These are phyloP conservation scores for Leptographium lundbergii DNA, from an alignment of 2,329 filamentous ascomycete species.

Conservation along the genomic window DNA sequence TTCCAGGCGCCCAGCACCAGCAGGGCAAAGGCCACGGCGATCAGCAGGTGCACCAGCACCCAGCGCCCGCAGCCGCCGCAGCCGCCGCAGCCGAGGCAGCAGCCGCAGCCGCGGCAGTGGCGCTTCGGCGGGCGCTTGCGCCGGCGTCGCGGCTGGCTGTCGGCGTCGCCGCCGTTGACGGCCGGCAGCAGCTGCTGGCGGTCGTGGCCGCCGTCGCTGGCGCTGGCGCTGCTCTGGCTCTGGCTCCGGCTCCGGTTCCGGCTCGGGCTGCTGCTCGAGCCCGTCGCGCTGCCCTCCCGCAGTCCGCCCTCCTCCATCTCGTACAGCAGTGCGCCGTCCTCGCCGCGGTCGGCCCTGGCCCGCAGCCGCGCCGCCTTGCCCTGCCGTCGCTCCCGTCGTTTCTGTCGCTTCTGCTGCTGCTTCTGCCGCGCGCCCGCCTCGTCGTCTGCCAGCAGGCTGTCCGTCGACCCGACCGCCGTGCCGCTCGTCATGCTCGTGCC, in stretches of 20 bases:
- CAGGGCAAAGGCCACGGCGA: slow-evolving; percentile 41
- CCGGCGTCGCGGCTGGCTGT: background rate
- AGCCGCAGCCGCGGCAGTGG: background rate
- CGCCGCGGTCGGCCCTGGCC: slow-evolving; percentile 44
- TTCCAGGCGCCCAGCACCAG: slow-evolving; percentile 47
- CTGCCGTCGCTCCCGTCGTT: slow-evolving; percentile 35
- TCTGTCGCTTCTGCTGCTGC: slow-evolving; percentile 25
- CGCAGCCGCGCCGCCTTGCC: slow-evolving; percentile 40
- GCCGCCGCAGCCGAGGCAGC: background rate
- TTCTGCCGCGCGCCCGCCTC: no score
- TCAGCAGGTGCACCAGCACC: slow-evolving; percentile 39
- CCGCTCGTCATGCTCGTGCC: background rate
- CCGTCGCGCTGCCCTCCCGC: slow-evolving; percentile 51
- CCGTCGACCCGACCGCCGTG: slow-evolving; percentile 1
- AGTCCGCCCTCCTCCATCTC: slow-evolving; percentile 78
- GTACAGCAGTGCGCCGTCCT: slow-evolving; percentile 70
- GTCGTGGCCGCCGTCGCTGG: slow-evolving; percentile 46
- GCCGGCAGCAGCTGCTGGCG: slow-evolving; percentile 18
- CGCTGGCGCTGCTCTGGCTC: slow-evolving; percentile 24
- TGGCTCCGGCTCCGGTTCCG: background rate
- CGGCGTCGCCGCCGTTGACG: slow-evolving; percentile 15
- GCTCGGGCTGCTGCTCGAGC: slow-evolving; percentile 22
- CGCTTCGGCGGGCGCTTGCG: slow-evolving; percentile 18
- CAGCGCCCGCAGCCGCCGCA: slow-evolving; percentile 38
- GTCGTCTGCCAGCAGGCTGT: background rate